phyloP scores from a whole-genome alignment of 331 rosid genomes.

The Quercus tomentella region DNA sequence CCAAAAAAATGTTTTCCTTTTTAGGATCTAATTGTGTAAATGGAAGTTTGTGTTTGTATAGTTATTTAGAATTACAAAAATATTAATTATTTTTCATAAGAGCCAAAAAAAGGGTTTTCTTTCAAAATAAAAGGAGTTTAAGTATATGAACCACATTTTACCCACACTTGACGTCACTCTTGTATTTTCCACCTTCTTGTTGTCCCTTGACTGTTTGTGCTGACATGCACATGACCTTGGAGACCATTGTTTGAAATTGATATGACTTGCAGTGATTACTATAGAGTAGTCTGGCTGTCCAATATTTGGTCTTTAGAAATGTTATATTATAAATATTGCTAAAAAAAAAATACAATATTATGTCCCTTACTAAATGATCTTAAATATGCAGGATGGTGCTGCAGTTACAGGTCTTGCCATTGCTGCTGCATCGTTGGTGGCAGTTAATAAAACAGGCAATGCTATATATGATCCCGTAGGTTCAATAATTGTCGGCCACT shows the following conservation, averaged over 20 bases:
- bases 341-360: background rate
- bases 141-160: background rate
- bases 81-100: too few species aligned
- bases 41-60: too few species aligned
- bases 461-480: constrained; percentile 95
- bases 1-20: too few species aligned
- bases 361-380: constrained; percentile 12
- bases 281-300: background rate
- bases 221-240: background rate
- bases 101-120: too few species aligned
- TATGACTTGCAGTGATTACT: background rate
- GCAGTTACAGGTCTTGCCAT: constrained; percentile 90
- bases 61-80: too few species aligned
- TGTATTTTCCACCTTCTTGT: background rate
- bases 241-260: background rate
- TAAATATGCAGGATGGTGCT: constrained; percentile 87
- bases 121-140: too few species aligned
- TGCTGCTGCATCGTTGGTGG: constrained; percentile 93
- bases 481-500: constrained; percentile 87
- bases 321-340: background rate
- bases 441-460: constrained; percentile 81
- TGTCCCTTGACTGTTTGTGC: background rate
- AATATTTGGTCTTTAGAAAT: background rate
- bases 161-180: background rate
- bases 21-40: too few species aligned